Percentiles rank a stretch among this genome's conserved stretches.
Evolutionary conservation across 2,329 filamentous ascomycete genomes (phyloP).

Genomic region (Cadophora luteo-olivacea): DNA sequence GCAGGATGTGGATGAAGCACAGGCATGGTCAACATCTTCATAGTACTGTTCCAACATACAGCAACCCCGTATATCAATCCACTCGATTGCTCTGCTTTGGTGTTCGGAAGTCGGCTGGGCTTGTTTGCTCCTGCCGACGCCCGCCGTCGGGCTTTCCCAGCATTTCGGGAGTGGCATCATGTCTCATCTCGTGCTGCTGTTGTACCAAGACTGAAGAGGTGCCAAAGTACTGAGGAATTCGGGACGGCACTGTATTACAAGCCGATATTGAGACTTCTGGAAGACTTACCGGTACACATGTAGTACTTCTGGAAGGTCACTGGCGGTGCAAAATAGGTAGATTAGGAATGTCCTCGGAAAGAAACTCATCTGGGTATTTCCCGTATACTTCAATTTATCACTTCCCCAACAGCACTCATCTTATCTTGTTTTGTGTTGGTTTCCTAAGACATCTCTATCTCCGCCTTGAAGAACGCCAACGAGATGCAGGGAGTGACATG

Average conservation of each 20-base stretch:
- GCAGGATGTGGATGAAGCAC: conserved; percentile 4
- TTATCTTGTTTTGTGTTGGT: not conserved
- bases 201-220: not conserved
- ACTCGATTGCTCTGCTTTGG: not conserved
- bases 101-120: conserved; percentile 16
- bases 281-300: conserved; percentile 13
- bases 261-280: conserved; percentile 17
- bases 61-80: not conserved
- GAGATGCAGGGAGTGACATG: conserved; percentile 19
- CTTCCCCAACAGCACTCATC: not conserved
- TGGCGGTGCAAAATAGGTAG: not conserved
- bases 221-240: conserved; percentile 2
- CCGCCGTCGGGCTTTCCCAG: conserved; percentile 19
- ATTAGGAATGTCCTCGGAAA: not conserved
- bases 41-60: not conserved
- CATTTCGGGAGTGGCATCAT: conserved; percentile 21
- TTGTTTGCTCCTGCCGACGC: conserved; percentile 5
- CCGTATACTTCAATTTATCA: not conserved
- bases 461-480: conserved; percentile 8
- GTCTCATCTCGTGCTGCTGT: conserved; percentile 16
- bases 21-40: not conserved
- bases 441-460: conserved; percentile 5
- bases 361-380: not conserved
- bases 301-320: conserved; percentile 11
- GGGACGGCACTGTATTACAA: conserved; percentile 16